phyloP scores from a whole-genome alignment of 73 alveolate species.

The Symbiodinium pilosum region DNA sequence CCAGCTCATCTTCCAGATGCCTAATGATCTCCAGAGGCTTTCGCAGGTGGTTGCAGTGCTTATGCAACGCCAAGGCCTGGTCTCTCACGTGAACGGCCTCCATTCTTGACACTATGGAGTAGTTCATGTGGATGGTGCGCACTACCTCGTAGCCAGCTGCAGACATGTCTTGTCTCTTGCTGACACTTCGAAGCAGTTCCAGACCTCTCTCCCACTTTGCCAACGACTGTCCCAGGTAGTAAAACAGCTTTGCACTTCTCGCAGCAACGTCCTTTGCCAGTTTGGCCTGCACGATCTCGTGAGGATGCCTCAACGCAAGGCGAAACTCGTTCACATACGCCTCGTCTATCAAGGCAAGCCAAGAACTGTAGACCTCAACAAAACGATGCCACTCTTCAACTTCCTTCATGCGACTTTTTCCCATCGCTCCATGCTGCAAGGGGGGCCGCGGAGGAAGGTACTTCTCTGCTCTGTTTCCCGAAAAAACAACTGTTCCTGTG shows the following conservation, averaged over 20 bases:
- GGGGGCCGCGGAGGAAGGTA: no score
- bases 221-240: not conserved
- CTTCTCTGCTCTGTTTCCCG: no score
- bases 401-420: no score
- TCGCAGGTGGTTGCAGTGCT: not conserved
- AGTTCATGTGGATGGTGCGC: not conserved
- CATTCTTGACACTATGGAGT: not conserved
- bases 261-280: not conserved
- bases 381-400: no score
- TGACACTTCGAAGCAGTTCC: not conserved
- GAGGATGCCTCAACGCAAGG: not conserved
- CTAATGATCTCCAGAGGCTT: not conserved
- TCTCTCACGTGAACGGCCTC: not conserved
- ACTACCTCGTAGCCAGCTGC: not conserved
- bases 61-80: not conserved
- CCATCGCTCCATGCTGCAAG: no score
- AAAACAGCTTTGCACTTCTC: not conserved
- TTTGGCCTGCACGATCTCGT: not conserved
- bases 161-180: not conserved
- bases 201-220: not conserved
- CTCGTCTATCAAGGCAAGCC: not conserved
- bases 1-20: not conserved
- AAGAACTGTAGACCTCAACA: not conserved
- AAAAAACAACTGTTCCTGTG: no score
- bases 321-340: not conserved